Evolutionary conservation across 345 rosid species (phyloP).

Genomic region (Reutealis trisperma): DNA sequence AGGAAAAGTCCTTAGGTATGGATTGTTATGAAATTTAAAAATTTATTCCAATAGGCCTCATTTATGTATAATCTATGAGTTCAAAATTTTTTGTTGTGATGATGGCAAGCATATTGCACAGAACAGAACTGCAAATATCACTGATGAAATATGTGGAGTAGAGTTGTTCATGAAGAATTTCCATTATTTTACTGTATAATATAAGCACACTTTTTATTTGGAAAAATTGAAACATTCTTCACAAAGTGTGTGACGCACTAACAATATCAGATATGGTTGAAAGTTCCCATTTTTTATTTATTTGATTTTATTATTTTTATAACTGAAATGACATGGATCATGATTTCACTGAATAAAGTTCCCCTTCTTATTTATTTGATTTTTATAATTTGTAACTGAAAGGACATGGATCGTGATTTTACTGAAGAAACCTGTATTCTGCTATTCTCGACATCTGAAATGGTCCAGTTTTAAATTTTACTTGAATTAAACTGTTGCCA

Average conservation of each 20-base stretch:
- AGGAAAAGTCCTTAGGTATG: neutral
- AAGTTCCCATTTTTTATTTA: neutral
- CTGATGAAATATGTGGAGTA: neutral
- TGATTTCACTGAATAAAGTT: neutral
- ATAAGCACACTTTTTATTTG: too few species aligned
- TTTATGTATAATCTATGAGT: neutral
- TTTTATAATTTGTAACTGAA: neutral
- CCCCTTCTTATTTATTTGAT: too few species aligned
- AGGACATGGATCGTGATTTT: neutral
- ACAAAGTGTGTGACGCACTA: neutral
- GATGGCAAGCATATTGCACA: neutral
- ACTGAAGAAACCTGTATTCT: neutral
- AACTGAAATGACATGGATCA: neutral
- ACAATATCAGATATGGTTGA: neutral
- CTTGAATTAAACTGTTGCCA: neutral
- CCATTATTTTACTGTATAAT: neutral
- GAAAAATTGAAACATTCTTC: neutral
- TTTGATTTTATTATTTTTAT: neutral
- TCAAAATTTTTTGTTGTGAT: neutral
- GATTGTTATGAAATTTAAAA: too few species aligned
- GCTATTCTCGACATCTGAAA: neutral
- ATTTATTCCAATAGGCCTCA: neutral
- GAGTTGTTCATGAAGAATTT: neutral
- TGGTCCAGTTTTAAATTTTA: neutral
- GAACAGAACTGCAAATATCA: neutral